These are phyloP conservation scores for Paspalum notatum DNA, from an alignment of 176 grass and related monocot genomes.

Conservation along the genomic window DNA sequence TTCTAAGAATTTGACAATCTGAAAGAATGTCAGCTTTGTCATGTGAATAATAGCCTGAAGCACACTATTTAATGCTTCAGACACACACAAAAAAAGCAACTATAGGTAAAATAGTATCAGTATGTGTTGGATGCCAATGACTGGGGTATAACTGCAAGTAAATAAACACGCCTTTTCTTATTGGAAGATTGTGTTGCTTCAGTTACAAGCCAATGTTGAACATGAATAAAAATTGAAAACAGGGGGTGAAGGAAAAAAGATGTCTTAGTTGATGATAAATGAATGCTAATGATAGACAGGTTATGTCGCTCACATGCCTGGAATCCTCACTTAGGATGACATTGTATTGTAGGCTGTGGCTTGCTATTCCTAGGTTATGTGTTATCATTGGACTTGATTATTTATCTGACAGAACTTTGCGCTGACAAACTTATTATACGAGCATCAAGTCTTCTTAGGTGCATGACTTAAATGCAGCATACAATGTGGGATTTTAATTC, in stretches of 20 bases:
- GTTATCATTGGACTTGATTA: neutral
- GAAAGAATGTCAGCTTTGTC: neutral
- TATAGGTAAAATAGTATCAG: neutral
- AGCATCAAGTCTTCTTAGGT: neutral
- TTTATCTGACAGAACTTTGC: neutral
- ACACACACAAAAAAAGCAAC: neutral
- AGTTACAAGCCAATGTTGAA: neutral
- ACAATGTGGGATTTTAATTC: neutral
- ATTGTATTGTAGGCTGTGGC: too few species aligned
- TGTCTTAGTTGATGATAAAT: neutral
- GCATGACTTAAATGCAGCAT: slow-evolving; percentile 3
- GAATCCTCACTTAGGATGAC: neutral
- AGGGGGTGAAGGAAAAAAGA: neutral
- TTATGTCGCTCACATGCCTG: neutral
- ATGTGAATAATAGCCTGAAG: neutral
- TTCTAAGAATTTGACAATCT: neutral
- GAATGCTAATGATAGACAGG: neutral
- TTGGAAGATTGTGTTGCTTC: neutral
- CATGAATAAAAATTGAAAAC: neutral
- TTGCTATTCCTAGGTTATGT: slow-evolving; percentile 11
- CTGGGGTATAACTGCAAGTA: neutral
- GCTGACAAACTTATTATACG: neutral
- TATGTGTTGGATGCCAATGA: neutral
- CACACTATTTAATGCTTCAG: neutral
- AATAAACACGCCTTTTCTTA: neutral